phyloP scores from a whole-genome alignment of 1,284 basidiomycete genomes.

The Cryptococcus neoformans region DNA sequence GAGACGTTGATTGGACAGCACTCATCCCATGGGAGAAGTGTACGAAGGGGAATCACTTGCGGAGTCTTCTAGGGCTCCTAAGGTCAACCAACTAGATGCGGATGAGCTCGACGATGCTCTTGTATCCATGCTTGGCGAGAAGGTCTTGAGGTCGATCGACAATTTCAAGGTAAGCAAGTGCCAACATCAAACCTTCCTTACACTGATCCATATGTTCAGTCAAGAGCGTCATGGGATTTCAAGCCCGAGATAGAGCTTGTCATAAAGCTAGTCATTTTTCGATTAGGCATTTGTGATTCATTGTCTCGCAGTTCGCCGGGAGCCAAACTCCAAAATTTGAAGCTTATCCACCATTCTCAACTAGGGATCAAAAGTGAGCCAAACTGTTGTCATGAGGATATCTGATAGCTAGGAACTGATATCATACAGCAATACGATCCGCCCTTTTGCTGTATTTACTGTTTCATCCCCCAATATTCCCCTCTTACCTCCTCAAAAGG shows the following conservation, averaged over 20 bases:
- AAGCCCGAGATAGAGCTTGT: constrained; percentile 78
- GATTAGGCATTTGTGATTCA: constrained; percentile 74
- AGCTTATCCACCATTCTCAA: constrained; percentile 47
- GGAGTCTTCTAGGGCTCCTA: constrained; percentile 53
- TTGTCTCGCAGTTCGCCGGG: constrained; percentile 74
- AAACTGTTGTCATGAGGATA: too few relatives aligned
- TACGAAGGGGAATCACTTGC: constrained; percentile 12
- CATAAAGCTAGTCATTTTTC: constrained; percentile 75
- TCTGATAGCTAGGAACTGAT: background rate
- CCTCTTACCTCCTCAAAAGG: constrained; percentile 75
- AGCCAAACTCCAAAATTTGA: constrained; percentile 81
- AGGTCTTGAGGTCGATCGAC: constrained; percentile 71
- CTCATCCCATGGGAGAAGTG: background rate
- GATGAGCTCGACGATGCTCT: constrained; percentile 90
- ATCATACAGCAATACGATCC: constrained; percentile 43
- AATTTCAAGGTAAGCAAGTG: constrained; percentile 62
- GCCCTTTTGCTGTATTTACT: constrained; percentile 66
- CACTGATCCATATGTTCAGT: constrained; percentile 47
- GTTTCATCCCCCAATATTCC: constrained; percentile 62
- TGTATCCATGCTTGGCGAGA: constrained; percentile 74
- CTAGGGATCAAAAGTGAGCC: background rate
- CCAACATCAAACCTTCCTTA: background rate
- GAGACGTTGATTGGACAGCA: too few relatives aligned
- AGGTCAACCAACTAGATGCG: constrained; percentile 91
- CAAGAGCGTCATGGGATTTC: constrained; percentile 62